A percentile compares a stretch with the other conserved stretches of the same genome.
Evolutionary conservation across 176 grass and related monocot genomes (phyloP).

Genomic region (Elymus sibiricus): DNA sequence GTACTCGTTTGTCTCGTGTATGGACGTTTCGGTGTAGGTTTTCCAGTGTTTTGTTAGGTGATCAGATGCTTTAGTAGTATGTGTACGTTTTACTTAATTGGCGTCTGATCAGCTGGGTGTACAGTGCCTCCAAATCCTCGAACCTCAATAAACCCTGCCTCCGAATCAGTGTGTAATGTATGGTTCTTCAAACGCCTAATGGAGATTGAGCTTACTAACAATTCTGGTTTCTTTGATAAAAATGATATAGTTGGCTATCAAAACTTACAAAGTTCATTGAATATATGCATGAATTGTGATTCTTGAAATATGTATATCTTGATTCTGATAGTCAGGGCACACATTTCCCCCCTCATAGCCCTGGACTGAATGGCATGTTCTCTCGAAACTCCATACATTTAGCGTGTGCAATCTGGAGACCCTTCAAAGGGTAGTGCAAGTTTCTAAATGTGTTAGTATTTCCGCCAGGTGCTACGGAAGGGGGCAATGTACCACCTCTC

Average conservation of each 20-base stretch:
- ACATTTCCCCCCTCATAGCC: not conserved
- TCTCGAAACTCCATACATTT: not conserved
- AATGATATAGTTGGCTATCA: not conserved
- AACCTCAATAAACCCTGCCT: not conserved
- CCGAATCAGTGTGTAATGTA: not conserved
- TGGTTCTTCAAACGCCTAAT: not conserved
- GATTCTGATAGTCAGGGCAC: not conserved
- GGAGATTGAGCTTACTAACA: not conserved
- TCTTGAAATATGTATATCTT: constrained; percentile 1
- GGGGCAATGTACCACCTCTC: constrained; percentile 61
- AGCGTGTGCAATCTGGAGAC: constrained; percentile 4
- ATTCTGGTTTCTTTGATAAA: not conserved
- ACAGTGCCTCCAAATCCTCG: not conserved
- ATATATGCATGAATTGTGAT: not conserved
- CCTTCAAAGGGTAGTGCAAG: not conserved
- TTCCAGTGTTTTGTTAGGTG: too few relatives aligned
- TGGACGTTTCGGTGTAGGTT: not conserved
- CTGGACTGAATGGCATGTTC: not conserved
- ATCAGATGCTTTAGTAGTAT: too few relatives aligned
- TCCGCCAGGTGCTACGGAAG: constrained; percentile 46
- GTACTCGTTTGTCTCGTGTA: not conserved
- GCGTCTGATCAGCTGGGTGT: too few relatives aligned
- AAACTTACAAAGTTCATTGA: not conserved
- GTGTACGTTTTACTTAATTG: too few relatives aligned
- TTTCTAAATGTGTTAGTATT: constrained; percentile 36